Evolutionary conservation across 768 basidiomycete genomes (phyloP), one percentile per base, ranked within the genome.

Genomic region (Xerocomus spinulosus): DNA sequence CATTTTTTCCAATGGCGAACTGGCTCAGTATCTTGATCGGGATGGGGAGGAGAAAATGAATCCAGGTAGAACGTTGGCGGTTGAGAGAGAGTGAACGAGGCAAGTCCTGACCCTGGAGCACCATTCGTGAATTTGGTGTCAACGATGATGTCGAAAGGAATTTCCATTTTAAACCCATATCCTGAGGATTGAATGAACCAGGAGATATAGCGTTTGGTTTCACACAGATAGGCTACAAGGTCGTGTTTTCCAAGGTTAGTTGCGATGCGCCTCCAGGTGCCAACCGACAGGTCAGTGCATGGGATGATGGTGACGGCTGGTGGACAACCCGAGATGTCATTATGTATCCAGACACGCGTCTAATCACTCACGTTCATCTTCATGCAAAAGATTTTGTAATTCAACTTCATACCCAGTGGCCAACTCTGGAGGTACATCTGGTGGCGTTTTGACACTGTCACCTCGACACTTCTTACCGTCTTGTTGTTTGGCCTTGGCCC

Each of bases 91-190:
- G 73, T 57, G 60, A 91, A 81, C 1, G 81, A 73, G 7, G 81
- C 83, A 7, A 78, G 69, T 26, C 76, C 85, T 8, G 76, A 71
- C 25, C 78, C 80, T 12, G 80, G 77, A 15, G 76, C 68, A 25
- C 73, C 65, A 46, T 79, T 73, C 21, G 73, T 68, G 63, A 86
- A 82, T 43, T 78, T 74, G 5, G 80, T 75, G 25, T 81, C 72
- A 17, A 73, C 54, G 51, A 91, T 82, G 50, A 66, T 74, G 47
- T 79, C 73, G 66, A 85, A 88, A 5, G 86, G 79, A 15, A 91
- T 74, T 51, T 87, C 85, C 85, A 92, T 92, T 66, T 91, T 91
- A 75, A 90, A 91, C 17, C 85, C 79, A 52, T 76, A 77, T 18
- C 85, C 86, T 1, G 69, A 73, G 6, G 84, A 84, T 34, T 81